A percentile compares a stretch with the other conserved stretches of the same genome.
These are phyloP conservation scores for Pythium grandisporangium DNA, from an alignment of 352 stramenopile species.

Conservation along the genomic window DNA sequence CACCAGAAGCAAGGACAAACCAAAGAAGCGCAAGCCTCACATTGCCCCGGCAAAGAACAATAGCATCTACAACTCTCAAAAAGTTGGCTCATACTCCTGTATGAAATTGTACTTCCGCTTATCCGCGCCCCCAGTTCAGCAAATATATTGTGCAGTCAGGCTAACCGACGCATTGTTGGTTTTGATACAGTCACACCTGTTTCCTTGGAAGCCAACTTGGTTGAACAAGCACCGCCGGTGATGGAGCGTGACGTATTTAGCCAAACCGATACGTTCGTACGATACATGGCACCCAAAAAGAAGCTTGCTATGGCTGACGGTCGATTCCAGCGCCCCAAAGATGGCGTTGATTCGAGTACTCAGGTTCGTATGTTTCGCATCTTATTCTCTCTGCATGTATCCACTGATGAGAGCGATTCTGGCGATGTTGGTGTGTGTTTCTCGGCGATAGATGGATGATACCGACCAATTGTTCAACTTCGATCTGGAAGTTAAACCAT, in stretches of 20 bases:
- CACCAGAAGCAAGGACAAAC: slow-evolving; percentile 19
- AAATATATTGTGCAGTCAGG: background rate
- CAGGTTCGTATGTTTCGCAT: too few relatives aligned
- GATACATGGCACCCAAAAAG: slow-evolving; percentile 21
- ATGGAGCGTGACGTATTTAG: slow-evolving; percentile 35
- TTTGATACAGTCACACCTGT: slow-evolving; percentile 30
- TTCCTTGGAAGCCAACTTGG: slow-evolving; percentile 46
- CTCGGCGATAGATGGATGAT: slow-evolving; percentile 47
- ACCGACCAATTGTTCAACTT: slow-evolving; percentile 74
- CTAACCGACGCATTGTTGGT: background rate
- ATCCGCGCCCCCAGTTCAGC: background rate
- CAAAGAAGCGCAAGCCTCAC: slow-evolving; percentile 15
- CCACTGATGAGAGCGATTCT: too few relatives aligned
- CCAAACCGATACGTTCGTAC: slow-evolving; percentile 62
- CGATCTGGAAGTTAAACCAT: slow-evolving; percentile 61
- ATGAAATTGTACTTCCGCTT: slow-evolving; percentile 1
- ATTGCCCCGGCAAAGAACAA: slow-evolving; percentile 12
- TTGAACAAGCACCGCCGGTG: slow-evolving; percentile 35
- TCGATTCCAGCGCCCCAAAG: slow-evolving; percentile 52
- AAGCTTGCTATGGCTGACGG: slow-evolving; percentile 28
- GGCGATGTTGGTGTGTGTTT: background rate
- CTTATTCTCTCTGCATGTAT: too few relatives aligned
- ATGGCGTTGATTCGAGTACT: slow-evolving; percentile 61
- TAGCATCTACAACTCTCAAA: slow-evolving; percentile 23
- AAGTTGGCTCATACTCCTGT: slow-evolving; percentile 27